Percentiles rank a stretch among this genome's conserved stretches.
Evolutionary conservation across 1,139 yeast genomes (phyloP).

Genomic region (Pichia sp.): DNA sequence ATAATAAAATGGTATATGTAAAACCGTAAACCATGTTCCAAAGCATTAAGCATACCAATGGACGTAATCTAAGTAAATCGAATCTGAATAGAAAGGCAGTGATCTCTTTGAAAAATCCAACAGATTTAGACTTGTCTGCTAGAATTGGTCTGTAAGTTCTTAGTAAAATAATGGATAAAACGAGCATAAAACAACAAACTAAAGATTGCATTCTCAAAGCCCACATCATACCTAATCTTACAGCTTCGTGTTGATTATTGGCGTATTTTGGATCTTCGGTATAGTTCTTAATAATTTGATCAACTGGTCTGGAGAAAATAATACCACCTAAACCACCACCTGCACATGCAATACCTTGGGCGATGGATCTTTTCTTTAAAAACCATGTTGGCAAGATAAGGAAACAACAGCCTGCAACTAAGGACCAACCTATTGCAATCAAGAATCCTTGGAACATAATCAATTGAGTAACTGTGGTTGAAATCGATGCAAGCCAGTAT

Average conservation of each 20-base stretch:
- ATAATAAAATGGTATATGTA: constrained; percentile 57
- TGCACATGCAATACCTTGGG: constrained; percentile 51
- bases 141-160: constrained; percentile 43
- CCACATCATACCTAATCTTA: constrained; percentile 62
- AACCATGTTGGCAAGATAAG: constrained; percentile 62
- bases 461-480: constrained; percentile 59
- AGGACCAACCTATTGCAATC: constrained; percentile 59
- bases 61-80: constrained; percentile 24
- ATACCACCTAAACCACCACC: constrained; percentile 68
- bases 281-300: constrained; percentile 37
- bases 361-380: constrained; percentile 52
- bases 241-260: constrained; percentile 22
- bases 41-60: constrained; percentile 43
- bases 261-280: constrained; percentile 13
- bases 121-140: constrained; percentile 23
- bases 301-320: constrained; percentile 37
- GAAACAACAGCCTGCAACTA: constrained; percentile 60
- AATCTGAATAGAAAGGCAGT: constrained; percentile 13
- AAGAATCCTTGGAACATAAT: constrained; percentile 68
- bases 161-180: constrained; percentile 42
- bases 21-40: constrained; percentile 54
- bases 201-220: constrained; percentile 61
- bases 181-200: constrained; percentile 36
- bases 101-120: constrained; percentile 23
- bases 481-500: constrained; percentile 61